Evolutionary conservation across 2,329 filamentous ascomycete genomes (phyloP).

Genomic region (Leptographium galeiforme): DNA sequence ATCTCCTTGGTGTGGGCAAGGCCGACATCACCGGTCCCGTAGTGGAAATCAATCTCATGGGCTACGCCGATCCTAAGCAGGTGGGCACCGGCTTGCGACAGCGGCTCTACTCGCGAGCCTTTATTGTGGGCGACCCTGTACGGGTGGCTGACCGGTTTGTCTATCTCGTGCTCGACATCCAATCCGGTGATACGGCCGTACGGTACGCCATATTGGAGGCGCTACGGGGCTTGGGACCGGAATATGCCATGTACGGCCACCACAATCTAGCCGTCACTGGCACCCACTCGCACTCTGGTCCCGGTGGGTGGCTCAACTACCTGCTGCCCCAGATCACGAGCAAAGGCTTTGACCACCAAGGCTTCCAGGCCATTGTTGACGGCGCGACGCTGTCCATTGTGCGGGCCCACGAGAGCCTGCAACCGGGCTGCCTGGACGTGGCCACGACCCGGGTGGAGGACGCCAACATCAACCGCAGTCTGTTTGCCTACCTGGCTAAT

Average conservation of each 20-base stretch:
- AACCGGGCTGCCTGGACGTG: slow-evolving; percentile 51
- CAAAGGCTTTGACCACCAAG: slow-evolving; percentile 72
- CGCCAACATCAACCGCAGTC: slow-evolving; percentile 72
- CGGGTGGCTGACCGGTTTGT: slow-evolving; percentile 59
- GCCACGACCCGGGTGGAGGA: slow-evolving; percentile 47
- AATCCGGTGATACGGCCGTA: slow-evolving; percentile 76
- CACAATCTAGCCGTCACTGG: slow-evolving; percentile 80
- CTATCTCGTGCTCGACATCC: slow-evolving; percentile 76
- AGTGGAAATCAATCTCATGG: slow-evolving; percentile 81
- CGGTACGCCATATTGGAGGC: slow-evolving; percentile 69
- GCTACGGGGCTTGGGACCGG: slow-evolving; percentile 50
- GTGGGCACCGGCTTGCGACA: slow-evolving; percentile 74
- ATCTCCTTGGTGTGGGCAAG: slow-evolving; percentile 38
- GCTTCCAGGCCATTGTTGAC: slow-evolving; percentile 76
- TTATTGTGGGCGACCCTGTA: slow-evolving; percentile 62
- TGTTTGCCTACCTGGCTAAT: slow-evolving; percentile 75
- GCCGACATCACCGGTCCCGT: slow-evolving; percentile 54
- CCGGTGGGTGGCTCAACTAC: slow-evolving; percentile 87
- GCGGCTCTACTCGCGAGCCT: slow-evolving; percentile 72
- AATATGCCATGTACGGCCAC: slow-evolving; percentile 62
- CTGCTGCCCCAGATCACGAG: slow-evolving; percentile 80
- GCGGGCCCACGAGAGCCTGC: slow-evolving; percentile 51
- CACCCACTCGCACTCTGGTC: slow-evolving; percentile 81
- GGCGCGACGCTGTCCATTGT: slow-evolving; percentile 68
- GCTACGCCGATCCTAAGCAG: slow-evolving; percentile 70